Evolutionary conservation across 129 eudicot species (phyloP), one percentile per base, ranked within the genome.

Genomic region (Erigeron canadensis): DNA sequence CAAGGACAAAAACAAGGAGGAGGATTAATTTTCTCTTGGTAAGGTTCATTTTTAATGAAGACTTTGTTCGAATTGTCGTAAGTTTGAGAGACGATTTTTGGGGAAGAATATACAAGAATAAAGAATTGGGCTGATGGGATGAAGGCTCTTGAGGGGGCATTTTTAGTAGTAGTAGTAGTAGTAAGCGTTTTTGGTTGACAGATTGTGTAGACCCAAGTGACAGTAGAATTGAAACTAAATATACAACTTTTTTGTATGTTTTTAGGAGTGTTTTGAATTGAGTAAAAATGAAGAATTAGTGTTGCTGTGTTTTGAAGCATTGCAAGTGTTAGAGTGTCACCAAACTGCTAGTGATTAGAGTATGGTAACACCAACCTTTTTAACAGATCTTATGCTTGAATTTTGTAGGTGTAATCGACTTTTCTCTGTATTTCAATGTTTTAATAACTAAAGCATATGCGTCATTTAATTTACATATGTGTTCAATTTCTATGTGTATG

Each of bases 301-400:
- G 67, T 82, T 86, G 79, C 94, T 89, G 86, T 72, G 21, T 45
- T 66, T 74, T 61, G 68, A 90, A 87, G 91, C 76, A 79, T 82
- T n/a, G 70, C 23, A 48, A 45, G 8, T 67, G 69, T 61, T 58
- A 51, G 37, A 42, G 70, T 46, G 42, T 53, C 73, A 77, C 72
- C 81, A 77, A 77, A 77, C 66, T 47, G 16, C 59, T 61, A 16
- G 53, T 37, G 39, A 74, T 63, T 74, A 17, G 15, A 57, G 21
- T 54, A 47, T 34, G 37, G 73, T 9, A 13, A 40, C 56, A 21
- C 23, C 21, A 28, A 21, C 69, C 50, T 39, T 72, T 55, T 41
- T 23, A 53, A 40, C 47, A 51, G 18, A 54, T 56, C 17, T 8
- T 17, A 18, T n/a, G 19, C 50, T 54, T 38, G 6, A 16, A 34